phyloP scores from a whole-genome alignment of 2,329 filamentous ascomycete species.

The Aspergillus texensis region DNA sequence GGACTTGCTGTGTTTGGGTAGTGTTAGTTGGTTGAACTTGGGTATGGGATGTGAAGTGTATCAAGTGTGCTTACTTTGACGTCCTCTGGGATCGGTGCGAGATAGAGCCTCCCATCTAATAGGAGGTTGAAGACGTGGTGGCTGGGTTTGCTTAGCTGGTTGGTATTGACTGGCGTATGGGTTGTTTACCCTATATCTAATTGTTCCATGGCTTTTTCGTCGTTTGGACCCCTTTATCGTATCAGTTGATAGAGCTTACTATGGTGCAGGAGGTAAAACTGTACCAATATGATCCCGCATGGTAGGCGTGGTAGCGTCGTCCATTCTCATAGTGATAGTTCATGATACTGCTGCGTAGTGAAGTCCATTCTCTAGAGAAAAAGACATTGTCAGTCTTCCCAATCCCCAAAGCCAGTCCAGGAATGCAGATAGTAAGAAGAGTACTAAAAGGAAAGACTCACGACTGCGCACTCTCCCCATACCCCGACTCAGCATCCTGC shows the following conservation, averaged over 20 bases:
- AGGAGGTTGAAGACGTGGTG: slow-evolving; percentile 45
- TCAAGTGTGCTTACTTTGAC: not conserved
- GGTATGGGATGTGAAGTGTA: not conserved
- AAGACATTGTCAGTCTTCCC: not conserved
- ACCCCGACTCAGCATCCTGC: not conserved
- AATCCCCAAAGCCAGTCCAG: not conserved
- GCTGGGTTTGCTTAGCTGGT: slow-evolving; percentile 23
- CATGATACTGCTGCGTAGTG: slow-evolving; percentile 19
- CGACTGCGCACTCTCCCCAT: not conserved
- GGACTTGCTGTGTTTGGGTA: not conserved
- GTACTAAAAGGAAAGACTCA: not conserved
- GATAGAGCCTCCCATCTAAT: slow-evolving; percentile 29
- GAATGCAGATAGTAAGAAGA: not conserved
- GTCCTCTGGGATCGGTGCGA: slow-evolving; percentile 25
- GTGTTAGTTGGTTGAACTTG: not conserved
- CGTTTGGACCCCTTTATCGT: slow-evolving; percentile 21
- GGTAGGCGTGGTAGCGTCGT: slow-evolving; percentile 36
- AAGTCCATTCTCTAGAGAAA: not conserved
- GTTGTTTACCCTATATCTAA: slow-evolving; percentile 25
- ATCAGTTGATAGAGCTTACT: not conserved
- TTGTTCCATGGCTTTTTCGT: slow-evolving; percentile 25
- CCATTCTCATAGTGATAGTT: slow-evolving; percentile 33
- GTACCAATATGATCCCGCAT: slow-evolving; percentile 29
- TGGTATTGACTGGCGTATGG: not conserved
- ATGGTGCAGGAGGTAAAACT: not conserved